Percentiles rank a stretch among this genome's conserved stretches.
phyloP scores from a whole-genome alignment of 2,329 filamentous ascomycete genomes.

The Aurifilum marmelostoma region DNA sequence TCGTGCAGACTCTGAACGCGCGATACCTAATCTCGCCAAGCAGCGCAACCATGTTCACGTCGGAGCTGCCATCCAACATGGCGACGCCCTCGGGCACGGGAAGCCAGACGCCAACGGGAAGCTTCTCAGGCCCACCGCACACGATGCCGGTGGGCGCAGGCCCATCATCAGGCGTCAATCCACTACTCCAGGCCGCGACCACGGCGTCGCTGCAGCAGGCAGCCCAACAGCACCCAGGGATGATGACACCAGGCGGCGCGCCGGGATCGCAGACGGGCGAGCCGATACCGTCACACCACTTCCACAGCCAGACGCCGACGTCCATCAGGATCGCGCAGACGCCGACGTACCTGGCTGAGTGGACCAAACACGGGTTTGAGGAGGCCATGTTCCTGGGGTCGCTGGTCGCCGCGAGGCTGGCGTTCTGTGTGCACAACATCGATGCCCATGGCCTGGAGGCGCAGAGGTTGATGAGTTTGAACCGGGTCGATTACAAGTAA shows the following conservation, averaged over 20 bases:
- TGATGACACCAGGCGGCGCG: slow-evolving; percentile 39
- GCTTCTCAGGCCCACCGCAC: slow-evolving; percentile 57
- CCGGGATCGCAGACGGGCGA: slow-evolving; percentile 47
- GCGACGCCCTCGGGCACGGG: slow-evolving; percentile 90
- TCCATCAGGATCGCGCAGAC: slow-evolving; percentile 77
- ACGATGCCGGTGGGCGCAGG: slow-evolving; percentile 46
- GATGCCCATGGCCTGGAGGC: slow-evolving; percentile 55
- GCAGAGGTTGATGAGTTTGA: slow-evolving; percentile 60
- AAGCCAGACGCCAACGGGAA: slow-evolving; percentile 81
- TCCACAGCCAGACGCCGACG: slow-evolving; percentile 75
- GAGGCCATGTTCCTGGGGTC: slow-evolving; percentile 86
- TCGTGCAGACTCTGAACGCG: slow-evolving; percentile 75
- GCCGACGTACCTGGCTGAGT: slow-evolving; percentile 87
- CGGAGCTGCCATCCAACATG: slow-evolving; percentile 91
- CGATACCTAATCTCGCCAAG: slow-evolving; percentile 91
- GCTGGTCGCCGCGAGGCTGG: slow-evolving; percentile 74
- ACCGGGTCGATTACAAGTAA: slow-evolving; percentile 64
- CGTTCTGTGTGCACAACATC: slow-evolving; percentile 62
- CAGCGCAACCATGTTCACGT: slow-evolving; percentile 94
- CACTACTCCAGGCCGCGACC: slow-evolving; percentile 88
- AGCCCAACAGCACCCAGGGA: slow-evolving; percentile 46
- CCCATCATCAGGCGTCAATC: slow-evolving; percentile 66
- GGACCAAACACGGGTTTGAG: slow-evolving; percentile 80
- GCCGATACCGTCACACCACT: slow-evolving; percentile 50
- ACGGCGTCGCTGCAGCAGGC: slow-evolving; percentile 62